Base-by-base conservation (phyloP, 2,329 filamentous ascomycete species). In the Colletotrichum melonis region DNA sequence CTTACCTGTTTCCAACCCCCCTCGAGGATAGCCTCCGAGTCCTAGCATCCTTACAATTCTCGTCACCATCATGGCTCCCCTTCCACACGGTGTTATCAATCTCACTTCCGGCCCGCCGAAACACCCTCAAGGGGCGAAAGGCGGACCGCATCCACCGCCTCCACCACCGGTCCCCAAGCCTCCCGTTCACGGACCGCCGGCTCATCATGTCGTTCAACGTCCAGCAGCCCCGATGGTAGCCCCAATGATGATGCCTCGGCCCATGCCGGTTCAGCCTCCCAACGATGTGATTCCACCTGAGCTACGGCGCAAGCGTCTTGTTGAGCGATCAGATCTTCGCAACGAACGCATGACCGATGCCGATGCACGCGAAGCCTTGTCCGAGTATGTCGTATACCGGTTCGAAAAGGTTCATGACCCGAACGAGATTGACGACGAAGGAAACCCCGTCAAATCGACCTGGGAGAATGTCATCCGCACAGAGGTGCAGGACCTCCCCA, bases 381-480 rank as follows among this genome's bases (percentile, higher is more conserved):
- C 86, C 0, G 80, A 82, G 1, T 86, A 84, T 73, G 62, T 79
- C 35, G 80, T 86, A 19, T 79, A 84, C 59, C 85, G 83, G 1
- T 82, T 88, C 62, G 83, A 87, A 72, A 87, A 84, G 78, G 74
- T 79, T 24, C 63, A 76, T 12, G 78, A 78, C 54, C 75, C 78
- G 14, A 77, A 80, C n/a, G 78, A 77, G 19, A 77, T 83, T 54
- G 83, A 85, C 72, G 78, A 82, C 7, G 78, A 84, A 9, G 84
- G 85, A 3, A 77, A 78, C 14, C 77, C 75, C 3, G 55, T 78
- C 35, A 76, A 74, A 56, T 78, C 83, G 3, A 83, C 80, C 9
- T 89, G 87, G 87, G 81, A 84, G 3, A 80, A 78, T 22, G 83
- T 82, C 9, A 74, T 78, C 3, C 77, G 78, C 11, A 79, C 76